These are phyloP conservation scores for Arthrobotrys musiformis DNA, from an alignment of 2,329 filamentous ascomycete genomes.

Conservation along the genomic window DNA sequence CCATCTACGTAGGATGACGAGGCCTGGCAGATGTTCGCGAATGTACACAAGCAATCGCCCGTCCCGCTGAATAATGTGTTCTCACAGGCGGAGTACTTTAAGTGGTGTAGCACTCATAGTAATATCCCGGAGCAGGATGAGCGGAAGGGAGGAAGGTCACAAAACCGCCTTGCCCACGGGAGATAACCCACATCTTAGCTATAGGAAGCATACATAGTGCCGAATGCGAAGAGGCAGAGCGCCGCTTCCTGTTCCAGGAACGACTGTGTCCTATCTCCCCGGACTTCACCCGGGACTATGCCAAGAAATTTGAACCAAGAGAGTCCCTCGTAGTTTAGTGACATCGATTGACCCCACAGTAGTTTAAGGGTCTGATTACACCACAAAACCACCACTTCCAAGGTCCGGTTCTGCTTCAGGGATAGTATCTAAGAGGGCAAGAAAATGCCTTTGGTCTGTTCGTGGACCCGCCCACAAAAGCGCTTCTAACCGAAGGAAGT, in stretches of 20 bases:
- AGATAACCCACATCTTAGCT: neutral
- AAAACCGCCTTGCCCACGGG: neutral
- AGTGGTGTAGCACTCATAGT: slow-evolving; percentile 31
- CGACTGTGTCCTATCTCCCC: neutral
- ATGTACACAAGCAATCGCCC: slow-evolving; percentile 37
- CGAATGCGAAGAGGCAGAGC: neutral
- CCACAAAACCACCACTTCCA: neutral
- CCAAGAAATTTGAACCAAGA: neutral
- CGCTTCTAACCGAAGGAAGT: slow-evolving; percentile 45
- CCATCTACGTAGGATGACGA: slow-evolving; percentile 34
- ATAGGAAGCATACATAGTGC: neutral
- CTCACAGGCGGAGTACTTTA: slow-evolving; percentile 40
- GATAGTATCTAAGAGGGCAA: slow-evolving; percentile 14
- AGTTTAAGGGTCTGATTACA: too few species aligned
- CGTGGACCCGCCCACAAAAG: slow-evolving; percentile 25
- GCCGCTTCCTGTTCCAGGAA: neutral
- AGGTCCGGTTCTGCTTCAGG: neutral
- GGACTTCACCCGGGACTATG: neutral
- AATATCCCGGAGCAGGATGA: slow-evolving; percentile 20
- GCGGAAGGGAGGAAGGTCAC: slow-evolving; percentile 14
- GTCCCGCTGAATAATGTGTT: slow-evolving; percentile 39
- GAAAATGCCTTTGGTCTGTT: neutral
- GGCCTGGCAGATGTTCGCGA: slow-evolving; percentile 52
- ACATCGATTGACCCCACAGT: neutral
- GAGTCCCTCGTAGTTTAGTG: neutral